These are phyloP conservation scores for Guadua angustifolia DNA, from an alignment of 176 grass and related monocot genomes.

Conservation along the genomic window DNA sequence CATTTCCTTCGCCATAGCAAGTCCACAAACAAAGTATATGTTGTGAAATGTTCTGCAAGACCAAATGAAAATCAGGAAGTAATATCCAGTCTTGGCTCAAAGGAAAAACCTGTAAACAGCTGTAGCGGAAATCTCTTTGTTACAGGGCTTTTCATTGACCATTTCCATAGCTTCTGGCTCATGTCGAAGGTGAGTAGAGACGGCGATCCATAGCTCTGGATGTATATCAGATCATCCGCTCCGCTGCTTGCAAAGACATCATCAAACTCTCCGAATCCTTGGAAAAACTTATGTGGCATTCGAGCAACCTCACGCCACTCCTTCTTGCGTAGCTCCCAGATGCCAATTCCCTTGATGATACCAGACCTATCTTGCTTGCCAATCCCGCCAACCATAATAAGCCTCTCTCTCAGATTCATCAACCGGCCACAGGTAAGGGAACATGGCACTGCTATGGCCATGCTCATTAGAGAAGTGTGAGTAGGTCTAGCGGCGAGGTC, in stretches of 20 bases:
- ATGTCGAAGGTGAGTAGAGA: conserved; percentile 75
- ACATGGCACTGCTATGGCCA: conserved; percentile 67
- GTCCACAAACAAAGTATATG: conserved; percentile 18
- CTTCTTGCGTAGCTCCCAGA: conserved; percentile 75
- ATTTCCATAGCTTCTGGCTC: conserved; percentile 78
- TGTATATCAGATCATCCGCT: conserved; percentile 77
- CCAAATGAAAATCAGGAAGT: conserved; percentile 51
- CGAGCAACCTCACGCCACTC: conserved; percentile 76
- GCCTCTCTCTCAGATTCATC: conserved; percentile 74
- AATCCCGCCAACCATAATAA: conserved; percentile 78
- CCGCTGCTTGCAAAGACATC: conserved; percentile 85
- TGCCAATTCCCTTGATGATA: conserved; percentile 88
- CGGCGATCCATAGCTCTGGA: conserved; percentile 84
- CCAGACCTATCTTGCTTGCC: conserved; percentile 80
- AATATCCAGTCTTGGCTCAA: conserved; percentile 81
- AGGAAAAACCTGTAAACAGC: conserved; percentile 90
- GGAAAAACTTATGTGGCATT: conserved; percentile 90
- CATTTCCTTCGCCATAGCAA: conserved; percentile 26
- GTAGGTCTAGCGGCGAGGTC: conserved; percentile 55
- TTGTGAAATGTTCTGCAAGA: background rate
- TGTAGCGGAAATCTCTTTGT: conserved; percentile 86
- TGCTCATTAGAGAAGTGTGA: conserved; percentile 58
- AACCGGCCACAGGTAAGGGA: conserved; percentile 75
- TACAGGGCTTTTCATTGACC: conserved; percentile 81
- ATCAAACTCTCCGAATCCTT: conserved; percentile 89